Evolutionary conservation across 2,329 filamentous ascomycete genomes (phyloP).

Genomic region (Talaromyces sp.): DNA sequence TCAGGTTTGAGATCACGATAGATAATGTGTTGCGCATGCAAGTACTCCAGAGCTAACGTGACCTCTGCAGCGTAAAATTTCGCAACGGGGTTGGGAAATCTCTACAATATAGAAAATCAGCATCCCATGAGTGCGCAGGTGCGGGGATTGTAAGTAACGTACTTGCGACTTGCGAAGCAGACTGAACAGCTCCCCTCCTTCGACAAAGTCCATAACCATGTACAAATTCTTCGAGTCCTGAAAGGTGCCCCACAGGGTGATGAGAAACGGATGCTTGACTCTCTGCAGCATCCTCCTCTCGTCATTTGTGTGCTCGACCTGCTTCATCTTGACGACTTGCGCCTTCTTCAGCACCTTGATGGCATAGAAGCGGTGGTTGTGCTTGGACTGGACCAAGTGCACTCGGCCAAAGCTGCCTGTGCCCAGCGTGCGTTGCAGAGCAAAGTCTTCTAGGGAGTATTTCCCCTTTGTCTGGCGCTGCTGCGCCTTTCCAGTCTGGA

Average conservation of each 20-base stretch:
- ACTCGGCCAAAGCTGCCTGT: slow-evolving; percentile 96
- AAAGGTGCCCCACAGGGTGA: slow-evolving; percentile 97
- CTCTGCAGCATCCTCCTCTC: slow-evolving; percentile 92
- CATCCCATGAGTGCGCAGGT: background rate
- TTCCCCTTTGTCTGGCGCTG: slow-evolving; percentile 54
- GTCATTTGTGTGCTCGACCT: slow-evolving; percentile 98
- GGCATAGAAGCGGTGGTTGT: slow-evolving; percentile 97
- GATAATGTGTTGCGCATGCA: slow-evolving; percentile 92
- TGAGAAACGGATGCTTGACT: slow-evolving; percentile 95
- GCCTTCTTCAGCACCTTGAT: slow-evolving; percentile 98
- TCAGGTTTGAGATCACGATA: slow-evolving; percentile 97
- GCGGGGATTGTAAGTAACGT: slow-evolving; percentile 30
- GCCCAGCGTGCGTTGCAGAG: slow-evolving; percentile 82
- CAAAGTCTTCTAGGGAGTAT: slow-evolving; percentile 88
- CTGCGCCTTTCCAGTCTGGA: slow-evolving; percentile 13
- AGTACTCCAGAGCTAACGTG: slow-evolving; percentile 87
- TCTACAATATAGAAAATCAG: slow-evolving; percentile 46
- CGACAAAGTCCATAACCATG: slow-evolving; percentile 99
- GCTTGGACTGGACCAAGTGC: slow-evolving; percentile 92
- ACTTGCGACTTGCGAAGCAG: slow-evolving; percentile 86
- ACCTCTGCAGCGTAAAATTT: slow-evolving; percentile 99
- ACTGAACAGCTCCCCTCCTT: slow-evolving; percentile 95
- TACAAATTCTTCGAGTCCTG: slow-evolving; percentile 93
- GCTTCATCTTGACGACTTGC: slow-evolving; percentile 99
- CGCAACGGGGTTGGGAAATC: slow-evolving; percentile 95